Percentiles rank a stretch among this genome's conserved stretches.
Evolutionary conservation across 2,329 filamentous ascomycete species (phyloP).

Genomic region (Trichoderma sp.): DNA sequence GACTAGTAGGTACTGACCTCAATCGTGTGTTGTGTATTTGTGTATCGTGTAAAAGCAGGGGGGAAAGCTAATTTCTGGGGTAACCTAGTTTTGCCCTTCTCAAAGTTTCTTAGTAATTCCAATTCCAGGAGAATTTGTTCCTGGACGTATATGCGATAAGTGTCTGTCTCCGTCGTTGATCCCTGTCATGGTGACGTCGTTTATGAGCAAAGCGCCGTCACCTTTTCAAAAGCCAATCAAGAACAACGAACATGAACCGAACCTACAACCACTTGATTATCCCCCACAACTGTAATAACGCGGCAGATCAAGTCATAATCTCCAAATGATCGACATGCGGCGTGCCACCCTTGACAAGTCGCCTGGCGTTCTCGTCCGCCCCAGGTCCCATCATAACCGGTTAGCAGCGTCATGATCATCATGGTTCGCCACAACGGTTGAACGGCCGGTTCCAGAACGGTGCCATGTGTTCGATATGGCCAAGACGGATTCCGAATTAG

Average conservation of each 20-base stretch:
- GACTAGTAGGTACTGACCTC: background rate
- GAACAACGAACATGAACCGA: background rate
- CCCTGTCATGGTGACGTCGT: constrained; percentile 15
- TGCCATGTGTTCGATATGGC: background rate
- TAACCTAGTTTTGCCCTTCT: background rate
- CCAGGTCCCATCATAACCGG: background rate
- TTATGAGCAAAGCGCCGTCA: background rate
- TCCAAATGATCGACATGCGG: background rate
- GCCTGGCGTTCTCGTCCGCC: too few species aligned
- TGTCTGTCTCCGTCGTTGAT: background rate
- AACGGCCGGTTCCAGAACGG: background rate
- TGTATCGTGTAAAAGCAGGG: background rate
- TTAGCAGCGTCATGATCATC: constrained; percentile 1
- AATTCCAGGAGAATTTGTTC: background rate
- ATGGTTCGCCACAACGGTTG: background rate
- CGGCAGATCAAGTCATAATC: background rate
- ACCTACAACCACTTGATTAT: background rate
- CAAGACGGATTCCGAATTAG: background rate
- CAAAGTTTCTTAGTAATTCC: background rate
- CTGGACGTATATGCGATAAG: too few species aligned
- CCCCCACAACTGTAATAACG: background rate
- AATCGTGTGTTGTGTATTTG: background rate
- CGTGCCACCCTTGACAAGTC: background rate
- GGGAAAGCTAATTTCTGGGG: background rate
- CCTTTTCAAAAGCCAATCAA: background rate